Base-by-base conservation (phyloP, 1,284 basidiomycete species). In the Ganoderma lucidum region DNA sequence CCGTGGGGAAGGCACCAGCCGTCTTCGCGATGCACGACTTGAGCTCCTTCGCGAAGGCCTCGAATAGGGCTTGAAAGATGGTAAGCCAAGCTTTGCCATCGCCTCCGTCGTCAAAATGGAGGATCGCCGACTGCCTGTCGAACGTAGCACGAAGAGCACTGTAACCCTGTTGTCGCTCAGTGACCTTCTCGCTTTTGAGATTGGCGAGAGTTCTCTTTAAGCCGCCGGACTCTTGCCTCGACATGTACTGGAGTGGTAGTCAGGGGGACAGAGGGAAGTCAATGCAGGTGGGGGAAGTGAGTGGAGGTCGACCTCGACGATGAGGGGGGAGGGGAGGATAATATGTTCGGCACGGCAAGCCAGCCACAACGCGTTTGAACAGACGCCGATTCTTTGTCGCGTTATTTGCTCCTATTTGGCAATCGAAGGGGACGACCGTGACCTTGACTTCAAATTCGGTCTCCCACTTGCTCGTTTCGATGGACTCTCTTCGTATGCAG, bases 51-150 rank as follows among this genome's bases (percentile, higher is more conserved):
- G 23, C 83, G 76, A 61, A 96, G 89, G 12, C 87, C 81, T 14
- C 82, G 81, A 78, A 96, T 12, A 97, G 81, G 28, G 89, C 88
- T 76, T 95, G 88, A 75, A 93, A 94, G 2, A 96, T 82, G 9
- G 85, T 81, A 44, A 91, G 80, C 95, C 94, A 97, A 30, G 77
- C 77, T 41, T 81, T 81, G 9, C 87, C 87, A 32, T 87, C 80
- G 12, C 82, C 78, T 32, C 80, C 78, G 30, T 85, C 76, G 78
- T 87, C 85, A 72, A 94, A 85, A 58, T 86, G 87, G 44, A 84
- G 80, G 48, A 91, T 80, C 14, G 85, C 84, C 63, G 80, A 78
- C 63, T 87, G 82, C 69, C 86, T 85, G n/a, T 84, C 79, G 71
- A 97, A 93, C 55, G 88, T 82, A 32, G 85, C 84, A 44, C 88